Evolutionary conservation across 768 basidiomycete species (phyloP).

Genomic region (Tulasnella sp.): DNA sequence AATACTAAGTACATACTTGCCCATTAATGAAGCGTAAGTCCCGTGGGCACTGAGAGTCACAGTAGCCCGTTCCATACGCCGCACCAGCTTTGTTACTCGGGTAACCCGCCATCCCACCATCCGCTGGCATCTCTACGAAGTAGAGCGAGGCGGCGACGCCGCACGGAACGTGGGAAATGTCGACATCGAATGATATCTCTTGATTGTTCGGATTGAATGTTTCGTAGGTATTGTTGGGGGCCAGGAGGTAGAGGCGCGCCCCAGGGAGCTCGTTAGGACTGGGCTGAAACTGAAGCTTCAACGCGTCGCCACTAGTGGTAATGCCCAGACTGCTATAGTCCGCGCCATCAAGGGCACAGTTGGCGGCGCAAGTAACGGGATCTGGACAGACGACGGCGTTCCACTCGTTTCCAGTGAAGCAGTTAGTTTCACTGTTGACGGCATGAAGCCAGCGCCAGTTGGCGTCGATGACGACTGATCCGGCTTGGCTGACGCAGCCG

Average conservation of each 20-base stretch:
- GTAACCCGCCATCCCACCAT: conserved; percentile 41
- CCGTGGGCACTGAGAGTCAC: conserved; percentile 49
- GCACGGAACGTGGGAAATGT: conserved; percentile 45
- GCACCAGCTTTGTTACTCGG: conserved; percentile 46
- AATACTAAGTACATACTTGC: conserved; percentile 28
- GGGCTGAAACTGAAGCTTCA: conserved; percentile 28
- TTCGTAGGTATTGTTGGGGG: conserved; percentile 36
- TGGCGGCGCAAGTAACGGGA: background rate
- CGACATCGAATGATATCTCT: conserved; percentile 51
- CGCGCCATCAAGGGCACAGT: conserved; percentile 23
- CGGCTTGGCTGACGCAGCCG: background rate
- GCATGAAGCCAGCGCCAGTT: conserved; percentile 16
- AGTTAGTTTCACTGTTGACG: conserved; percentile 1
- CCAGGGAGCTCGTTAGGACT: conserved; percentile 6
- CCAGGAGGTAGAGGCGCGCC: conserved; percentile 38
- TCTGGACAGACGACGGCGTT: background rate
- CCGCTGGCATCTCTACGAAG: conserved; percentile 48
- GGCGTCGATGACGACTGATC: conserved; percentile 10
- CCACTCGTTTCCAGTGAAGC: conserved; percentile 15
- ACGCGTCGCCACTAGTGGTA: conserved; percentile 35
- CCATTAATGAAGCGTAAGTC: conserved; percentile 53
- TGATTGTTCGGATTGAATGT: conserved; percentile 42
- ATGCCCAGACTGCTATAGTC: conserved; percentile 46
- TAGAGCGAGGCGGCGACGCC: conserved; percentile 53
- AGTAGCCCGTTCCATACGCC: conserved; percentile 53